Conservation (phyloP, 2,329 filamentous ascomycete species). For the Thelonectria discophora region DNA sequence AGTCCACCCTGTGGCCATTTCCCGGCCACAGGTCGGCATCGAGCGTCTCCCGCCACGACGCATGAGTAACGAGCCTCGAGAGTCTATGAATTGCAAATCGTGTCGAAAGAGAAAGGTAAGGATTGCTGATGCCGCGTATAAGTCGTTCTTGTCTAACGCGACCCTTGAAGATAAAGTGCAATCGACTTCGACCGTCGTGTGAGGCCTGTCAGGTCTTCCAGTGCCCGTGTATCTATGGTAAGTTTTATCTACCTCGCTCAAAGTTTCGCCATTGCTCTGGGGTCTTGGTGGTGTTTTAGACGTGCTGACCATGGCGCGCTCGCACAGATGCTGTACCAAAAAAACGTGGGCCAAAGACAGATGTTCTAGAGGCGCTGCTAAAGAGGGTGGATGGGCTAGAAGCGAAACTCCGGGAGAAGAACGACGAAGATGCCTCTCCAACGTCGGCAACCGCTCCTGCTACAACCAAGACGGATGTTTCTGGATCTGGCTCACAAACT, state of each 20-base stretch:
- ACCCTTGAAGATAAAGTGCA: constrained; percentile 82
- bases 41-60: constrained; percentile 78
- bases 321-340: constrained; percentile 82
- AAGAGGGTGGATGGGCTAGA: constrained; percentile 88
- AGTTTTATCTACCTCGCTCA: constrained; percentile 34
- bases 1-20: constrained; percentile 65
- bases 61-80: constrained; percentile 77
- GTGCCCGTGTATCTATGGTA: constrained; percentile 88
- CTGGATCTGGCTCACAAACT: constrained; percentile 37
- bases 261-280: background rate
- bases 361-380: constrained; percentile 83
- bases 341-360: constrained; percentile 89
- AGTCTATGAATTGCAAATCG: constrained; percentile 96
- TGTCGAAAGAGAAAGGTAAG: constrained; percentile 88
- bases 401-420: constrained; percentile 77
- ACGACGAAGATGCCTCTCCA: constrained; percentile 49
- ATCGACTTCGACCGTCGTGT: constrained; percentile 82
- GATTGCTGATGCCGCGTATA: constrained; percentile 21
- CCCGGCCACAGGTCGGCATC: constrained; percentile 81
- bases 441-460: constrained; percentile 31
- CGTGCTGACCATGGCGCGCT: constrained; percentile 6
- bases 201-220: constrained; percentile 92
- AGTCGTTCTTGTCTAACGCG: constrained; percentile 21
- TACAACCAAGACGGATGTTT: constrained; percentile 34
- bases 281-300: background rate